Percentiles rank a stretch among this genome's conserved stretches.
Conservation (phyloP, 352 stramenopile species). For the Pythium dissimile region DNA sequence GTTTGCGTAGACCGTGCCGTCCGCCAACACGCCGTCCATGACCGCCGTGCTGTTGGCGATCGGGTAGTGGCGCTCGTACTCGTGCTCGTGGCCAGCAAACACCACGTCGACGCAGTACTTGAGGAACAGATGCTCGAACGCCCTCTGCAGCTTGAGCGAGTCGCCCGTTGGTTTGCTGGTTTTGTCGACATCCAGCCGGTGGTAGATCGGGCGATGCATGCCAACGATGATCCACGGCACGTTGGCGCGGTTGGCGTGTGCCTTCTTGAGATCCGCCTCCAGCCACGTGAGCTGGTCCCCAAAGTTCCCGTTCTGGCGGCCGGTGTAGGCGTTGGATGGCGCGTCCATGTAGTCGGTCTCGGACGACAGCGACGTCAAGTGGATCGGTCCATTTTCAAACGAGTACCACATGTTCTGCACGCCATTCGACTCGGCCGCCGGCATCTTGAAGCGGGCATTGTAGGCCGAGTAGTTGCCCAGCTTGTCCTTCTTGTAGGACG, state of each 20-base stretch:
- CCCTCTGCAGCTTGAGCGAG: slow-evolving; percentile 29
- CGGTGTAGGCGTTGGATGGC: slow-evolving; percentile 20
- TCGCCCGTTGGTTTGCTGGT: slow-evolving; percentile 32
- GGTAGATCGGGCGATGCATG: slow-evolving; percentile 57
- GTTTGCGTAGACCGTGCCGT: slow-evolving; percentile 35
- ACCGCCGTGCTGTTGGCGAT: slow-evolving; percentile 31
- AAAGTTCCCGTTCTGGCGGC: slow-evolving; percentile 22
- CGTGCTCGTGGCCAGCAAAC: slow-evolving; percentile 41
- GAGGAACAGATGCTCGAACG: slow-evolving; percentile 57
- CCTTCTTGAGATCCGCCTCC: slow-evolving; percentile 45
- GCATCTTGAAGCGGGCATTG: slow-evolving; percentile 86
- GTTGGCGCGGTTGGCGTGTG: slow-evolving; percentile 33
- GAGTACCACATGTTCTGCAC: slow-evolving; percentile 87
- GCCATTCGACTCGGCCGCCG: slow-evolving; percentile 50
- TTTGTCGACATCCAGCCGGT: slow-evolving; percentile 20
- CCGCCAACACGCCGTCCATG: slow-evolving; percentile 39
- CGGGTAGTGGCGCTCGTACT: slow-evolving; percentile 45
- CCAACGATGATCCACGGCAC: slow-evolving; percentile 48
- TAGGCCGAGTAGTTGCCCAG: slow-evolving; percentile 83
- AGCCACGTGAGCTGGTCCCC: slow-evolving; percentile 48
- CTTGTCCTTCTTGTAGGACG: slow-evolving; percentile 36
- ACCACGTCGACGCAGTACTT: slow-evolving; percentile 65
- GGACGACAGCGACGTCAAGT: slow-evolving; percentile 79
- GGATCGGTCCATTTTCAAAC: slow-evolving; percentile 78
- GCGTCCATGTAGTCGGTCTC: slow-evolving; percentile 59